These are phyloP conservation scores for Geranium brycei DNA, from an alignment of 345 rosid genomes.

Conservation along the genomic window DNA sequence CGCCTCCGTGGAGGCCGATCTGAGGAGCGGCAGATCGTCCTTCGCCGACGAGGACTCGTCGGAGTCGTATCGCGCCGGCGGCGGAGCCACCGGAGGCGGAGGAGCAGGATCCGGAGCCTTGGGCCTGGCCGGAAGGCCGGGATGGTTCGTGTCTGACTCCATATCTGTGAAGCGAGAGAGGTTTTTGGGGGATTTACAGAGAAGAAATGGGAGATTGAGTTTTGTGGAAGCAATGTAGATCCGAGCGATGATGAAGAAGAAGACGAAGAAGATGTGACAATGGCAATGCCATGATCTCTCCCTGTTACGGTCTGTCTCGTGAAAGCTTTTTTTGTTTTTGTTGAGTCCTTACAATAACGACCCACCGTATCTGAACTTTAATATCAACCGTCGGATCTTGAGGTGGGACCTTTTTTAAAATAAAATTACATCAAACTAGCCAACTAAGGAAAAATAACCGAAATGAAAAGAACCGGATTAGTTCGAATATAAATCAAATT, in stretches of 20 bases:
- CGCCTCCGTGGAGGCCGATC: slow-evolving; percentile 25
- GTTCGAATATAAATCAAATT: no score
- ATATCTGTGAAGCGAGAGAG: neutral
- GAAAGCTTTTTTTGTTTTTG: neutral
- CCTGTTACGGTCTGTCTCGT: no score
- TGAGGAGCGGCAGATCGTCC: slow-evolving; percentile 77
- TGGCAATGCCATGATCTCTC: no score
- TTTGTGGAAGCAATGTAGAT: neutral
- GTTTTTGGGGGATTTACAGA: neutral
- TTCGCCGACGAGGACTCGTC: slow-evolving; percentile 23
- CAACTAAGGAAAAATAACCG: no score
- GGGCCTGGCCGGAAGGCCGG: neutral
- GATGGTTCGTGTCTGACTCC: neutral
- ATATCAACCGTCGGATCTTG: no score
- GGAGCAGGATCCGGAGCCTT: no score
- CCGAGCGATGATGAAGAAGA: neutral
- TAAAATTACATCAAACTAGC: no score
- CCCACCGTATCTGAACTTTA: neutral
- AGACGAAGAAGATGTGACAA: neutral
- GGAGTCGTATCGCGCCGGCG: neutral
- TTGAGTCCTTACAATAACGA: neutral
- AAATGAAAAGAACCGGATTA: no score
- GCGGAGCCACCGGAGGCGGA: slow-evolving; percentile 1
- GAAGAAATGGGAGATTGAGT: no score
- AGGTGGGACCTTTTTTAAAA: no score